Evolutionary conservation across 768 basidiomycete genomes (phyloP), one percentile per base, ranked within the genome.

Genomic region (Calocybe cyanea): DNA sequence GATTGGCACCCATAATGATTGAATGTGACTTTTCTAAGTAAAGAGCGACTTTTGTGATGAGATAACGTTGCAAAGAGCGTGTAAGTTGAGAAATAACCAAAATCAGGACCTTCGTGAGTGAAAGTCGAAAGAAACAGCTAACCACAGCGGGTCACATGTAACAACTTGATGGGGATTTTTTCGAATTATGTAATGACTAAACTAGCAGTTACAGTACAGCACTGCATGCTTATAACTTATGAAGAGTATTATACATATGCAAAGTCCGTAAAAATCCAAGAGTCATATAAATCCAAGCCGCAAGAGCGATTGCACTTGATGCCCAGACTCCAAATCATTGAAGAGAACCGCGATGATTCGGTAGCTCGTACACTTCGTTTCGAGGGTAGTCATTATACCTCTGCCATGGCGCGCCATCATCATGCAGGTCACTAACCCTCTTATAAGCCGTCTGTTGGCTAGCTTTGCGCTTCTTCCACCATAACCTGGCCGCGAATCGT

Each of bases 1-100:
- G 73, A 71, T 90, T 90, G 52, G 82, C 86, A 71, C 89, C 89
- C 89, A 92, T 89, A 61, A 60, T 72, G 61, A 57, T 57, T 46
- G 48, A 49, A 45, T 57, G 49, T 59, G 53, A 49, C 57, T 55
- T 47, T 56, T 51, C 52, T 67, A 62, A 59, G 73, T 80, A 86
- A 86, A 69, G 84, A 87, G 68, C 76, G 84, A 83, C 81, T 61
- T 58, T 59, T 55, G 64, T 60, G 60, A 41, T 49, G 41, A 48
- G 48, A 47, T 41, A 43, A 36, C 43, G 51, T 59, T 59, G 62
- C 63, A 51, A 46, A 51, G 52, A 52, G 57, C 48, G 57, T 53
- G 52, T 52, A 55, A 53, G 53, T 49, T 46, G 41, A 41, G 43
- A 35, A 42, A 32, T 45, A 25, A 28, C 6, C 25, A 28, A 43